Percentiles rank a stretch among this genome's conserved stretches.
Conservation (phyloP, 176 grass and related monocot species). For the Secale cereale region DNA sequence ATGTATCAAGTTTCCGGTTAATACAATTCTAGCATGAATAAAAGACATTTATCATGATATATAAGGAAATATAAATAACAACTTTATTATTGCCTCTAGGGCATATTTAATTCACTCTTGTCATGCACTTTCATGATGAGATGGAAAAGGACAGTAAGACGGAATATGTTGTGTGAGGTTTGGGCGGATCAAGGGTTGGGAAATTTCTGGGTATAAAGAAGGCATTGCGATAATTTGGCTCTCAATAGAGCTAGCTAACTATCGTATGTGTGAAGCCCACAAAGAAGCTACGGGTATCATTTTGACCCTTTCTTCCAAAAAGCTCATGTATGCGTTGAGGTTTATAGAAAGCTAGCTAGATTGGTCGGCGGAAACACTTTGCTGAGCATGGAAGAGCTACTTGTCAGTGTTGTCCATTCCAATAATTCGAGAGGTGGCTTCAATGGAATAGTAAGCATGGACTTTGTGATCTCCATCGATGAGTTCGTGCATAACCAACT, state of each 20-base stretch:
- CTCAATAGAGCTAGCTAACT: slow-evolving; percentile 81
- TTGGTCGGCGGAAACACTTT: slow-evolving; percentile 65
- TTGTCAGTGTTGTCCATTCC: slow-evolving; percentile 63
- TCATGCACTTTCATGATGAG: slow-evolving; percentile 73
- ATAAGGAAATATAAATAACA: too few relatives aligned
- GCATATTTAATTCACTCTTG: too few relatives aligned
- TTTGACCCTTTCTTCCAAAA: slow-evolving; percentile 77
- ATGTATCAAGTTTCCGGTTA: too few relatives aligned
- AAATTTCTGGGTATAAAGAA: slow-evolving; percentile 72
- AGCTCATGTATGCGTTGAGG: slow-evolving; percentile 73
- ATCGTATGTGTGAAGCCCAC: slow-evolving; percentile 90
- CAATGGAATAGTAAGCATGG: slow-evolving; percentile 57
- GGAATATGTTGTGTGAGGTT: slow-evolving; percentile 84
- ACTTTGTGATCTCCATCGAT: slow-evolving; percentile 69
- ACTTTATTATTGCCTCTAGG: too few relatives aligned
- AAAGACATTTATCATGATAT: too few relatives aligned
- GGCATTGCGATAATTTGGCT: slow-evolving; percentile 74
- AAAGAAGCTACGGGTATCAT: slow-evolving; percentile 59
- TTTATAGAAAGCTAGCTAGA: slow-evolving; percentile 78
- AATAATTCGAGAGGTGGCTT: slow-evolving; percentile 50
- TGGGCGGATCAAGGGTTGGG: slow-evolving; percentile 76
- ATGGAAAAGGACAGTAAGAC: slow-evolving; percentile 59
- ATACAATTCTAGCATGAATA: too few relatives aligned
- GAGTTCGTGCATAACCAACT: slow-evolving; percentile 76
- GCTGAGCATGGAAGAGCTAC: slow-evolving; percentile 59